phyloP scores from a whole-genome alignment of 2,329 filamentous ascomycete species.

The Penicillium verrucosum region DNA sequence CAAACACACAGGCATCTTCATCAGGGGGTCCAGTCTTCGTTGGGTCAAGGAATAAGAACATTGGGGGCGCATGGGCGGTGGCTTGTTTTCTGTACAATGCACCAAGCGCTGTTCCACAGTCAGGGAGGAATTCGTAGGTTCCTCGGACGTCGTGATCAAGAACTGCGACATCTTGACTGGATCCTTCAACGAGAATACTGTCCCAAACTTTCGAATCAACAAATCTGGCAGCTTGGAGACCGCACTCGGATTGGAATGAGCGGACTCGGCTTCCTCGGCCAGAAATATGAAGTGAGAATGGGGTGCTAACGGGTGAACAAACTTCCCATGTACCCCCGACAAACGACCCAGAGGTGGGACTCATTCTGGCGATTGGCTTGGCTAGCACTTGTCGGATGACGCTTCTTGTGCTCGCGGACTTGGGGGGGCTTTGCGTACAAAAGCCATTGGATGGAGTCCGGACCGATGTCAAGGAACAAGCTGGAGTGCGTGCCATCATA shows the following conservation, averaged over 20 bases:
- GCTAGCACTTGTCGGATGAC: constrained; percentile 43
- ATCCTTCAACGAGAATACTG: constrained; percentile 40
- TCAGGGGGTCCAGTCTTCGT: constrained; percentile 46
- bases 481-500: constrained; percentile 28
- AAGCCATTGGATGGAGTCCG: constrained; percentile 43
- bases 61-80: constrained; percentile 15
- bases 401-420: constrained; percentile 39
- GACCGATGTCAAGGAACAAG: constrained; percentile 28
- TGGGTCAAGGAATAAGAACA: constrained; percentile 61
- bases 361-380: constrained; percentile 50
- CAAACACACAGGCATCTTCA: constrained; percentile 57
- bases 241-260: constrained; percentile 42
- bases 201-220: constrained; percentile 45
- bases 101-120: constrained; percentile 57
- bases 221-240: constrained; percentile 39
- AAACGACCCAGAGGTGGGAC: constrained; percentile 29
- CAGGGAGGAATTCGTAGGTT: constrained; percentile 49
- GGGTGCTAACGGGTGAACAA: constrained; percentile 39
- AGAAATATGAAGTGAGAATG: constrained; percentile 36
- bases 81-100: constrained; percentile 51
- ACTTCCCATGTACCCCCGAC: constrained; percentile 46
- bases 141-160: constrained; percentile 47
- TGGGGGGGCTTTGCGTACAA: constrained; percentile 47
- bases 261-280: constrained; percentile 33
- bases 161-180: constrained; percentile 25